Percentiles rank a stretch among this genome's conserved stretches.
These are phyloP conservation scores for Cladophialophora exuberans DNA, from an alignment of 2,329 filamentous ascomycete species.

Conservation along the genomic window DNA sequence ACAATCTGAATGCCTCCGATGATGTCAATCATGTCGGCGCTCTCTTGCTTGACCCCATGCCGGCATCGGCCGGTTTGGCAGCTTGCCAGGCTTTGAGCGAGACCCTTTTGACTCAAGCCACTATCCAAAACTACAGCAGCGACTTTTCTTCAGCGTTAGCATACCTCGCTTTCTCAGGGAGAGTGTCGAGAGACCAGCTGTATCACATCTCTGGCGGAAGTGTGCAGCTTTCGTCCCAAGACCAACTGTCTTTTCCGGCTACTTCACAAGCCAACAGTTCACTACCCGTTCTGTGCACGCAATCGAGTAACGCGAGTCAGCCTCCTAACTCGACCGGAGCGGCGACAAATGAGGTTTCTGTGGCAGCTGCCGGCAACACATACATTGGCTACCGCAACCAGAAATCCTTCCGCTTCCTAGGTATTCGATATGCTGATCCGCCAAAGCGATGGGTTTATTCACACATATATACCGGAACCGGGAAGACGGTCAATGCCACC, in stretches of 20 bases:
- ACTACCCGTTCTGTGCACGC: constrained; percentile 56
- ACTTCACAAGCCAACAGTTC: constrained; percentile 35
- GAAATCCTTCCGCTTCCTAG: constrained; percentile 55
- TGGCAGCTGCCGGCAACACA: constrained; percentile 49
- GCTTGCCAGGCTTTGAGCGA: constrained; percentile 56
- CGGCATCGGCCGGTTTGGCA: constrained; percentile 41
- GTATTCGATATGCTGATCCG: constrained; percentile 49
- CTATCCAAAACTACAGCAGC: constrained; percentile 46
- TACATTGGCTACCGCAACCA: constrained; percentile 58
- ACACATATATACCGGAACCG: constrained; percentile 48
- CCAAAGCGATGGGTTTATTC: constrained; percentile 53
- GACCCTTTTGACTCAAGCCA: constrained; percentile 47
- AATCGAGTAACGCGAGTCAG: constrained; percentile 45
- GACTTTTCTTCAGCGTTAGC: constrained; percentile 53
- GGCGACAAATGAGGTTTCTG: constrained; percentile 44
- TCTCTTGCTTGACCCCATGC: constrained; percentile 52
- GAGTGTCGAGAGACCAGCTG: constrained; percentile 40
- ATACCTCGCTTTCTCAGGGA: constrained; percentile 50
- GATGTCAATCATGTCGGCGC: constrained; percentile 57
- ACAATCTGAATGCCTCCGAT: constrained; percentile 58
- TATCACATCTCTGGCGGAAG: constrained; percentile 50
- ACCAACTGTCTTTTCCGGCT: constrained; percentile 41
- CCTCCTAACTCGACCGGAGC: constrained; percentile 39
- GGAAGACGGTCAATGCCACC: constrained; percentile 51
- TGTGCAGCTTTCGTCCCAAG: constrained; percentile 39